phyloP scores from a whole-genome alignment of 2,329 filamentous ascomycete species.

The Lanzia echinophila region DNA sequence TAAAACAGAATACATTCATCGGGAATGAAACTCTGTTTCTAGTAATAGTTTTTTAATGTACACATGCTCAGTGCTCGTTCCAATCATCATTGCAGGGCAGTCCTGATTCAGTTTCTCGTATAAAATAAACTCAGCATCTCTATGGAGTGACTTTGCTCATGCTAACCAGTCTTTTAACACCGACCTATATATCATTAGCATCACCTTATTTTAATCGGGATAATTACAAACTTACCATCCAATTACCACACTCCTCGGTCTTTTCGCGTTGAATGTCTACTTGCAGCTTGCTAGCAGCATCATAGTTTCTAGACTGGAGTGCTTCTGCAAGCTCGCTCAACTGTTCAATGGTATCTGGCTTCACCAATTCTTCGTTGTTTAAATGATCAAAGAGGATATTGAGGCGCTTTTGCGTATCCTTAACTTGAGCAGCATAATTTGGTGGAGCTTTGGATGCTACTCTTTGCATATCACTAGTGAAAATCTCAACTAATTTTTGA shows the following conservation, averaged over 20 bases:
- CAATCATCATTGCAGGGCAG: background rate
- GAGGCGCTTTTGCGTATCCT: constrained; percentile 88
- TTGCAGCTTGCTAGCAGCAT: constrained; percentile 60
- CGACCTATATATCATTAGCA: constrained; percentile 51
- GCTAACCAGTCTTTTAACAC: constrained; percentile 68
- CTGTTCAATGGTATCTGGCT: constrained; percentile 67
- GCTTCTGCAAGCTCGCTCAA: constrained; percentile 59
- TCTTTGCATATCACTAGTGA: constrained; percentile 79
- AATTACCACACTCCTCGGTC: constrained; percentile 74
- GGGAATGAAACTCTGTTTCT: constrained; percentile 1
- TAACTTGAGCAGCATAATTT: constrained; percentile 82
- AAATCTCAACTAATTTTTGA: constrained; percentile 71
- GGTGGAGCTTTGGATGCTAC: constrained; percentile 79
- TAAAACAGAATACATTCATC: background rate
- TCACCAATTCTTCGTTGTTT: constrained; percentile 89
- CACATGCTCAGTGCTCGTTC: constrained; percentile 5
- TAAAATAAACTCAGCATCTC: background rate
- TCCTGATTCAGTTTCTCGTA: background rate
- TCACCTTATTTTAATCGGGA: background rate
- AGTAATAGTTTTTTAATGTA: constrained; percentile 7
- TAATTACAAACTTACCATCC: constrained; percentile 63
- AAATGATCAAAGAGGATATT: constrained; percentile 94
- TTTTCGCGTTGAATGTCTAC: constrained; percentile 70
- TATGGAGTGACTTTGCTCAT: constrained; percentile 70
- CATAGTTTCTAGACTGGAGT: constrained; percentile 63